phyloP scores from a whole-genome alignment of 2,329 filamentous ascomycete species.

The Cadophora gregata region DNA sequence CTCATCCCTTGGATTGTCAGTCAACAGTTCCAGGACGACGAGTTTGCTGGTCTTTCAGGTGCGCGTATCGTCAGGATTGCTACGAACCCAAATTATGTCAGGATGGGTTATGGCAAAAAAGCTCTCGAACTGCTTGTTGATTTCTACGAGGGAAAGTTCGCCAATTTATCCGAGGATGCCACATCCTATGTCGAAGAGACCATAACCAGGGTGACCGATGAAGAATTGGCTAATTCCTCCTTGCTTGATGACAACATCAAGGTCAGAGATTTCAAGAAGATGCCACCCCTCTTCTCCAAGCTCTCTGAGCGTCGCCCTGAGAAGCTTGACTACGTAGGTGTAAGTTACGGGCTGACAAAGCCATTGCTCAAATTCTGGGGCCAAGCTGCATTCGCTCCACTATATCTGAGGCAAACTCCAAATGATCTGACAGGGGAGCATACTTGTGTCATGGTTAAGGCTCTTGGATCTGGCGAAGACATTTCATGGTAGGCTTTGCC shows the following conservation, averaged over 20 bases:
- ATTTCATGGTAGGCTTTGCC: conserved; percentile 60
- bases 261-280: conserved; percentile 85
- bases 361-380: conserved; percentile 98
- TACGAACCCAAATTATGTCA: conserved; percentile 90
- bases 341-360: conserved; percentile 90
- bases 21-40: conserved; percentile 97
- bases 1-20: conserved; percentile 97
- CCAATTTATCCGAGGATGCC: conserved; percentile 78
- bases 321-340: conserved; percentile 88
- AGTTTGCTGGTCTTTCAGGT: conserved; percentile 92
- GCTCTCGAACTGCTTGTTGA: conserved; percentile 86
- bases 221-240: conserved; percentile 75
- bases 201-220: conserved; percentile 83
- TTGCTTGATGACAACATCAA: conserved; percentile 88
- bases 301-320: conserved; percentile 82
- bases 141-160: conserved; percentile 95
- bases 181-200: conserved; percentile 56
- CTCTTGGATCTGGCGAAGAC: conserved; percentile 72
- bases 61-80: conserved; percentile 93
- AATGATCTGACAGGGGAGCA: conserved; percentile 98
- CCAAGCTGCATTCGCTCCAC: conserved; percentile 80
- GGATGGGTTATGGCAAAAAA: conserved; percentile 92
- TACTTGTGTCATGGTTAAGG: conserved; percentile 95
- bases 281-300: conserved; percentile 92
- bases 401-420: conserved; percentile 92